Percentiles rank a stretch among this genome's conserved stretches.
Evolutionary conservation across 257 asterid species (phyloP).

Genomic region (Plantago ovata): DNA sequence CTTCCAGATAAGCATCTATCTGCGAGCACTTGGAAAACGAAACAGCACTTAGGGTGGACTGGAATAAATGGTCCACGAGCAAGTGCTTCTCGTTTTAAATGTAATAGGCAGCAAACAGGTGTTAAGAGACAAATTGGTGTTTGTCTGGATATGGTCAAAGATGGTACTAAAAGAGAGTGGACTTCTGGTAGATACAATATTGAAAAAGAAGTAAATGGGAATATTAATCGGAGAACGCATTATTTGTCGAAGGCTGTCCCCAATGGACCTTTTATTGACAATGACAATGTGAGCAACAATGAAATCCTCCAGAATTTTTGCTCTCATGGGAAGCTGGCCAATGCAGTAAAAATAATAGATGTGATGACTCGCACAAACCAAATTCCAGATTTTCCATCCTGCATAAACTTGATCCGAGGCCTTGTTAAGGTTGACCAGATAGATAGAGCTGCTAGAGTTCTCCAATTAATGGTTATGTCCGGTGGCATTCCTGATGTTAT

Average conservation of each 20-base stretch:
- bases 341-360: conserved; percentile 59
- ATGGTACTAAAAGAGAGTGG: conserved; percentile 27
- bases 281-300: conserved; percentile 67
- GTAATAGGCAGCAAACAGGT: conserved; percentile 36
- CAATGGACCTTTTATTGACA: conserved; percentile 47
- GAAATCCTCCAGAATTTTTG: conserved; percentile 61
- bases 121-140: conserved; percentile 27
- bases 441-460: conserved; percentile 58
- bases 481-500: conserved; percentile 89
- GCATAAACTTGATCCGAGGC: conserved; percentile 79
- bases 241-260: conserved; percentile 25
- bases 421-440: conserved; percentile 47
- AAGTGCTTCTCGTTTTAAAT: conserved; percentile 20
- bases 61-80: conserved; percentile 28
- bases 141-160: conserved; percentile 32
- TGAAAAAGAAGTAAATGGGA: conserved; percentile 26
- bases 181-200: conserved; percentile 18
- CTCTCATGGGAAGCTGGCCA: conserved; percentile 49
- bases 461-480: conserved; percentile 70
- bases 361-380: conserved; percentile 78
- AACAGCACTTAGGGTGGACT: conserved; percentile 20
- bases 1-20: conserved; percentile 23
- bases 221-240: conserved; percentile 28
- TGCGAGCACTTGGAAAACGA: conserved; percentile 22
- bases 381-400: conserved; percentile 63